Evolutionary conservation across 495 filamentous ascomycete species (phyloP).

Genomic region (Penicillium nucicola): DNA sequence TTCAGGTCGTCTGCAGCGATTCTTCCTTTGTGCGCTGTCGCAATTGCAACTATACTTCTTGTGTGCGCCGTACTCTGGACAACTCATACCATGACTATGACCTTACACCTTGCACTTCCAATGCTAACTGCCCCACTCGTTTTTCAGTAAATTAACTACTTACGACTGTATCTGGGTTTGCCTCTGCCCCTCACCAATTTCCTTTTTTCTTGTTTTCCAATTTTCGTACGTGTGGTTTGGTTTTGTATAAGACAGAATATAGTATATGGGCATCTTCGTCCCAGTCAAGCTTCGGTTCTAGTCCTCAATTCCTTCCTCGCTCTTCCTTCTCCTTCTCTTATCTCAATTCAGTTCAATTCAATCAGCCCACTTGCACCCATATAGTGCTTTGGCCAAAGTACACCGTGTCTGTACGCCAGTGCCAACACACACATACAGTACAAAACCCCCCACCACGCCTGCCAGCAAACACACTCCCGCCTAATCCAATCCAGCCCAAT

Average conservation of each 20-base stretch:
- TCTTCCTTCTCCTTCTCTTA: background rate
- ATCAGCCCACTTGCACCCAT: too few relatives aligned
- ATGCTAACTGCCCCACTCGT: slow-evolving; percentile 23
- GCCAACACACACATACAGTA: background rate
- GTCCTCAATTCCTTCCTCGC: background rate
- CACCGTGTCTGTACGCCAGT: too few relatives aligned
- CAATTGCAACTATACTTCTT: slow-evolving; percentile 20
- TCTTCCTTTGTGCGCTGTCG: slow-evolving; percentile 17
- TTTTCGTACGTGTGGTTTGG: slow-evolving; percentile 10
- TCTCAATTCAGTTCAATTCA: background rate
- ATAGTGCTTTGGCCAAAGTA: background rate
- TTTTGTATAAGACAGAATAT: slow-evolving; percentile 8
- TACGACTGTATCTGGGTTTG: slow-evolving; percentile 11
- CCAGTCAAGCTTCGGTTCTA: slow-evolving; percentile 8
- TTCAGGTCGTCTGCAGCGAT: slow-evolving; percentile 19
- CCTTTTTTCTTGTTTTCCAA: slow-evolving; percentile 8
- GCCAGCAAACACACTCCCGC: background rate
- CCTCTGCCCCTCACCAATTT: slow-evolving; percentile 11
- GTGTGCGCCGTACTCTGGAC: slow-evolving; percentile 14
- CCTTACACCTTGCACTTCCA: slow-evolving; percentile 10
- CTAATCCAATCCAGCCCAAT: too few relatives aligned
- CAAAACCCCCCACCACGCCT: background rate
- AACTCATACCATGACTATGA: slow-evolving; percentile 16
- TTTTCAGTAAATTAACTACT: slow-evolving; percentile 13
- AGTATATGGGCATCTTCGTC: slow-evolving; percentile 13